Percentiles rank a stretch among this genome's conserved stretches.
These are phyloP conservation scores for Penicillium waksmanii DNA, from an alignment of 495 filamentous ascomycete species.

Conservation along the genomic window DNA sequence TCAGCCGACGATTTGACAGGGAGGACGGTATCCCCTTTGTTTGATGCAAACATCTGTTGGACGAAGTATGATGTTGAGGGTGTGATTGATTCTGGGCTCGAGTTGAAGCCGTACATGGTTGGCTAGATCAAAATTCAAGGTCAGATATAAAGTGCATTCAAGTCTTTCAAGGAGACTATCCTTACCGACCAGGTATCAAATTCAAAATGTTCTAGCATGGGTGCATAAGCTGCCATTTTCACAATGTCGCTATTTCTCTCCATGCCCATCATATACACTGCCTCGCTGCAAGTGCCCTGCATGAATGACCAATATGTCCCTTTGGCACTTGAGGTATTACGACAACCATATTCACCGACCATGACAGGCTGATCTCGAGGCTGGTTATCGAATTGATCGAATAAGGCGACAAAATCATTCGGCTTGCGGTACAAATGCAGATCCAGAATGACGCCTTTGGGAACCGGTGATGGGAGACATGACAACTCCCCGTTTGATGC, in stretches of 20 bases:
- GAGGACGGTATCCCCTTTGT: constrained; percentile 59
- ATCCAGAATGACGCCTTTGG: constrained; percentile 46
- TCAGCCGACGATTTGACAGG: constrained; percentile 42
- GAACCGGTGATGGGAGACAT: constrained; percentile 33
- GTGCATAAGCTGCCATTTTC: constrained; percentile 56
- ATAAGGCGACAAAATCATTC: constrained; percentile 53
- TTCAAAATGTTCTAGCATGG: constrained; percentile 50
- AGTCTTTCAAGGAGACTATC: neutral
- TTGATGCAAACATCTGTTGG: constrained; percentile 54
- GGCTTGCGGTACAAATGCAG: constrained; percentile 55
- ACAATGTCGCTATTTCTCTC: constrained; percentile 67
- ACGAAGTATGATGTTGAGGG: constrained; percentile 40
- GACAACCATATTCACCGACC: constrained; percentile 59
- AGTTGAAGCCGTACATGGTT: constrained; percentile 45
- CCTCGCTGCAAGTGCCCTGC: constrained; percentile 66
- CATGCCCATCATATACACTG: constrained; percentile 67
- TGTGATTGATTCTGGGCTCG: constrained; percentile 48
- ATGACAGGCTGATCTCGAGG: constrained; percentile 48
- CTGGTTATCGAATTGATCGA: constrained; percentile 58
- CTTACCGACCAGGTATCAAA: constrained; percentile 46
- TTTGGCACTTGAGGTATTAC: constrained; percentile 48
- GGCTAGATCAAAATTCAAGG: constrained; percentile 25
- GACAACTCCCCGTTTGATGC: constrained; percentile 40
- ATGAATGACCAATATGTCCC: constrained; percentile 46
- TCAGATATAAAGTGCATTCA: neutral